Percentiles rank a stretch among this genome's conserved stretches.
phyloP scores from a whole-genome alignment of 352 stramenopile genomes.

The Pythium folliculosum region DNA sequence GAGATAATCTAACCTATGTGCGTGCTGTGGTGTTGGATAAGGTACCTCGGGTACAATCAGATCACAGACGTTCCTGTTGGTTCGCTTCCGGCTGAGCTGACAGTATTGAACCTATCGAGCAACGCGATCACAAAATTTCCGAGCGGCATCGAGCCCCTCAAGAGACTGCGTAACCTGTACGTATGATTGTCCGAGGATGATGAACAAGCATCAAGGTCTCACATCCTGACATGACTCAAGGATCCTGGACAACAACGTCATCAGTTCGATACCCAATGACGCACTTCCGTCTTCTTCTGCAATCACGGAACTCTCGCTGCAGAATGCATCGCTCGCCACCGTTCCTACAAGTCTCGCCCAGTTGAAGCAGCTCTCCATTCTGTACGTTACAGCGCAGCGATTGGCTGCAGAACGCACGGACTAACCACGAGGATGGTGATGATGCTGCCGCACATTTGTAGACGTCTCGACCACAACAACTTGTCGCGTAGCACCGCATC shows the following conservation, averaged over 20 bases:
- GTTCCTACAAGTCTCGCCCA: background rate
- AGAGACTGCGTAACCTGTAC: background rate
- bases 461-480: conserved; percentile 8
- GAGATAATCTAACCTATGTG: no score
- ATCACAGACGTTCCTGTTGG: background rate
- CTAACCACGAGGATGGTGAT: background rate
- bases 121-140: conserved; percentile 2
- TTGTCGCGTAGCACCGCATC: conserved; percentile 1
- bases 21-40: background rate
- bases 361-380: background rate
- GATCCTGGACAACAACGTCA: conserved; percentile 7
- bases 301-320: background rate
- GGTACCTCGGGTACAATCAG: conserved; percentile 1
- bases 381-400: background rate
- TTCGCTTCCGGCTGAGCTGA: background rate
- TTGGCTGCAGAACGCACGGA: no score
- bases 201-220: background rate
- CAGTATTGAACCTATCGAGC: background rate
- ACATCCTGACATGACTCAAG: background rate
- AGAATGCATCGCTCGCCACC: background rate
- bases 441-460: background rate
- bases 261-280: background rate
- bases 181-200: background rate
- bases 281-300: background rate
- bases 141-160: background rate